Percentiles rank a stretch among this genome's conserved stretches.
Conservation (phyloP, 495 filamentous ascomycete species). For the Annulohypoxylon moriforme region DNA sequence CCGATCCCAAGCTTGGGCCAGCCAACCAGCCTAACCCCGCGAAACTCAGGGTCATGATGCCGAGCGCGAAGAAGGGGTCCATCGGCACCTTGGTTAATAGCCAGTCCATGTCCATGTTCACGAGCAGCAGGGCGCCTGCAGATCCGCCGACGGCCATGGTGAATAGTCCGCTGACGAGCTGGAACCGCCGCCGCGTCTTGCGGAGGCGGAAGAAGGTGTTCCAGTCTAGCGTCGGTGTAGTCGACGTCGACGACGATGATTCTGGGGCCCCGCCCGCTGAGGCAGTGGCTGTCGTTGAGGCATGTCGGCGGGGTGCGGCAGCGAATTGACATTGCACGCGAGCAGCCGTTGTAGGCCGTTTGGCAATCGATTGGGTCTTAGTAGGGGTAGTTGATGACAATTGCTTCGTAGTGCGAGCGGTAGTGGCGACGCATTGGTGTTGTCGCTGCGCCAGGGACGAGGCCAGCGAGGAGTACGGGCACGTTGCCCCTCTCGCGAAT, state of each 20-base stretch:
- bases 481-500: constrained; percentile 43
- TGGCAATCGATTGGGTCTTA: constrained; percentile 18
- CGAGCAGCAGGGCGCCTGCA: constrained; percentile 71
- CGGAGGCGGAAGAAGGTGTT: constrained; percentile 93
- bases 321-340: constrained; percentile 41
- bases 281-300: constrained; percentile 54
- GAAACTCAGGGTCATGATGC: constrained; percentile 75
- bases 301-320: constrained; percentile 46
- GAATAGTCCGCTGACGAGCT: constrained; percentile 78
- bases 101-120: constrained; percentile 72
- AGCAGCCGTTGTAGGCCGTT: constrained; percentile 20
- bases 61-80: constrained; percentile 87
- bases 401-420: constrained; percentile 25
- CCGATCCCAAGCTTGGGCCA: constrained; percentile 82
- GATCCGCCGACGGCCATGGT: constrained; percentile 68
- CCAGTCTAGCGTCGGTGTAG: constrained; percentile 74
- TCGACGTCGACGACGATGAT: constrained; percentile 39
- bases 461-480: constrained; percentile 40
- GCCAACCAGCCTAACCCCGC: constrained; percentile 85
- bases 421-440: constrained; percentile 34
- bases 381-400: constrained; percentile 24
- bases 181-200: constrained; percentile 82
- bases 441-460: constrained; percentile 37
- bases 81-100: constrained; percentile 75
- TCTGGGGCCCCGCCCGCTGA: constrained; percentile 22